Percentiles rank a stretch among this genome's conserved stretches.
Evolutionary conservation across 108 stramenopile species (phyloP).

Genomic region (Conticribra weissflogii): DNA sequence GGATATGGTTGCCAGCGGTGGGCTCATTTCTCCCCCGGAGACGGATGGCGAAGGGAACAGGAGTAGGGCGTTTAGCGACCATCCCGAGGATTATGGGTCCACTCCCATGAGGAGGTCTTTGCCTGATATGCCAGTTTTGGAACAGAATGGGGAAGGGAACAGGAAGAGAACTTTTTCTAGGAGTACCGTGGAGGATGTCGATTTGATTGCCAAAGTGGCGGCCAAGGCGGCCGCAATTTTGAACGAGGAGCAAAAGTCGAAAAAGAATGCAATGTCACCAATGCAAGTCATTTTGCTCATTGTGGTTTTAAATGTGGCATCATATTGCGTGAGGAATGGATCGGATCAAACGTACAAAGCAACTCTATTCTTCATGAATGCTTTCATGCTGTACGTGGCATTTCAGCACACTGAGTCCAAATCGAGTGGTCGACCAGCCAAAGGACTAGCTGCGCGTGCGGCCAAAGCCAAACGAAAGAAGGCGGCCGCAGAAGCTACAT

Average conservation of each 20-base stretch:
- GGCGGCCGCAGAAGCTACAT: neutral
- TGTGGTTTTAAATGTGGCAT: constrained; percentile 34
- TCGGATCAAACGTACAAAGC: constrained; percentile 40
- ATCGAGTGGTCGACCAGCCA: neutral
- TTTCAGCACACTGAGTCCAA: constrained; percentile 5
- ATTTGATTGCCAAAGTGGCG: constrained; percentile 42
- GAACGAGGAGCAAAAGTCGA: constrained; percentile 16
- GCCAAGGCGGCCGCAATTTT: constrained; percentile 39
- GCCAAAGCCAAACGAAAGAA: constrained; percentile 29
- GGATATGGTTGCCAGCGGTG: too few species aligned
- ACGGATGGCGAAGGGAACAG: neutral
- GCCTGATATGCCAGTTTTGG: too few species aligned
- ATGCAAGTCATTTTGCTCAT: constrained; percentile 16
- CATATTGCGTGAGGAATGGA: constrained; percentile 39
- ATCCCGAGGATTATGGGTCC: too few species aligned
- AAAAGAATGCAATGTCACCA: constrained; percentile 14
- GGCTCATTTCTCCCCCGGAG: too few species aligned
- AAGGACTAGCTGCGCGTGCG: constrained; percentile 34
- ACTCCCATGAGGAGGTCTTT: too few species aligned
- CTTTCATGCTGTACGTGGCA: constrained; percentile 31
- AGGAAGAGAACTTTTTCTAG: neutral
- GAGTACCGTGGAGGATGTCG: constrained; percentile 23
- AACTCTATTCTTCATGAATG: constrained; percentile 38
- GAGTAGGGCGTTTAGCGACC: too few species aligned
- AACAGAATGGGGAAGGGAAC: too few species aligned